phyloP scores from a whole-genome alignment of 2,329 filamentous ascomycete species.

The Sclerotinia spermophila region DNA sequence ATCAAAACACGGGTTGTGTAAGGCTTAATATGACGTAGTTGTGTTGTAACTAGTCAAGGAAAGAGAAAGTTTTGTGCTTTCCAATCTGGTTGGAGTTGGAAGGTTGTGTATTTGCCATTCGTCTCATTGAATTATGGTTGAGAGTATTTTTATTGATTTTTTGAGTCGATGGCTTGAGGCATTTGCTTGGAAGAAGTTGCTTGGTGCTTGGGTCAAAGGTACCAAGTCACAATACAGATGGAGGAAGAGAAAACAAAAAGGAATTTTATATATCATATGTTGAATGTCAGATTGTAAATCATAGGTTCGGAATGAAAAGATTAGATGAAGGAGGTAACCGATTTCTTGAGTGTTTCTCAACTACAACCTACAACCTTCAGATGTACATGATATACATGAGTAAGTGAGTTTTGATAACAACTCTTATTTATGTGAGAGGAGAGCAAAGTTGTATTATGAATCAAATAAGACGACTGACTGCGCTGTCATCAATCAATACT shows the following conservation, averaged over 20 bases:
- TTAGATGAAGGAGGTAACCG: neutral
- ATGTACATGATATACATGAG: neutral
- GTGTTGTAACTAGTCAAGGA: neutral
- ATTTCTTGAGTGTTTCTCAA: neutral
- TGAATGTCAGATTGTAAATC: neutral
- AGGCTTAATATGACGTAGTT: conserved; percentile 5
- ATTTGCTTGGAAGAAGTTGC: neutral
- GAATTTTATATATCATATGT: neutral
- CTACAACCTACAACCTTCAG: neutral
- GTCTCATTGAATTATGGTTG: conserved; percentile 1
- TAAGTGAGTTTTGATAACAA: neutral
- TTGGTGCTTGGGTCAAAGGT: neutral
- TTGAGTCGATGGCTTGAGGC: neutral
- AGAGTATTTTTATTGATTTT: neutral
- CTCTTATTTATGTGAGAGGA: neutral
- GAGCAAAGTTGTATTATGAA: neutral
- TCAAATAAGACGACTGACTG: neutral
- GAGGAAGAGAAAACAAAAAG: neutral
- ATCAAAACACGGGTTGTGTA: neutral
- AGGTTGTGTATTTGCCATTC: neutral
- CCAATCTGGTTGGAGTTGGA: neutral
- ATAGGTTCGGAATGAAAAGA: conserved; percentile 9
- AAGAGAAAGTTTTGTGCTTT: neutral
- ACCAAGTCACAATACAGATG: neutral
- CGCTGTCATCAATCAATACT: conserved; percentile 9